A percentile compares a stretch with the other conserved stretches of the same genome.
phyloP scores from a whole-genome alignment of 345 rosid genomes.

The Hibiscus trionum region DNA sequence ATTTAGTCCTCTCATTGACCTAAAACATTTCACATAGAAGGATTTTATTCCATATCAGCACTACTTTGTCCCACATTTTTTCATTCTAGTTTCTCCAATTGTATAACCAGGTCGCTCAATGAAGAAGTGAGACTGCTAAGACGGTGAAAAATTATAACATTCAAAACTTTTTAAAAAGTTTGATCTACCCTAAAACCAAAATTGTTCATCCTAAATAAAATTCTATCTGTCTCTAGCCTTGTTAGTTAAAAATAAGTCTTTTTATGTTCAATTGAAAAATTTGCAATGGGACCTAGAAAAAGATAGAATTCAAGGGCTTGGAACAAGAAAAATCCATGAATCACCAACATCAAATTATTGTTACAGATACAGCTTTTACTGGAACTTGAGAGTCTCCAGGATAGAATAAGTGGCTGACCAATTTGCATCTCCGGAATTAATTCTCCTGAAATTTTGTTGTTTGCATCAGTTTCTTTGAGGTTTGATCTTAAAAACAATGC shows the following conservation, averaged over 20 bases:
- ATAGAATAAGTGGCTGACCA: constrained; percentile 28
- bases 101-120: not conserved
- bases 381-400: constrained; percentile 4
- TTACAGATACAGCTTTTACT: not conserved
- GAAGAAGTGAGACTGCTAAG: not conserved
- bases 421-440: constrained; percentile 11
- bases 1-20: not conserved
- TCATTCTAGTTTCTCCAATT: not conserved
- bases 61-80: not conserved
- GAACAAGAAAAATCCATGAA: constrained; percentile 1
- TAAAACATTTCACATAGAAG: not conserved
- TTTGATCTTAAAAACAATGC: constrained; percentile 70
- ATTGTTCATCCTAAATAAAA: not conserved
- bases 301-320: not conserved
- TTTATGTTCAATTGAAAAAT: not conserved
- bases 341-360: not conserved
- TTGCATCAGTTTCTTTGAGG: constrained; percentile 31
- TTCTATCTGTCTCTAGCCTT: not conserved
- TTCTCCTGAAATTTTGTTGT: constrained; percentile 23
- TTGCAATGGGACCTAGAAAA: not conserved
- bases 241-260: not conserved
- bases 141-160: not conserved
- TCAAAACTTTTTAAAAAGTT: not conserved
- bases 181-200: constrained; percentile 2
- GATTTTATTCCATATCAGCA: not conserved